Conservation (phyloP, 805 yeast genomes). For the Barnettozyma wickerhamii region DNA sequence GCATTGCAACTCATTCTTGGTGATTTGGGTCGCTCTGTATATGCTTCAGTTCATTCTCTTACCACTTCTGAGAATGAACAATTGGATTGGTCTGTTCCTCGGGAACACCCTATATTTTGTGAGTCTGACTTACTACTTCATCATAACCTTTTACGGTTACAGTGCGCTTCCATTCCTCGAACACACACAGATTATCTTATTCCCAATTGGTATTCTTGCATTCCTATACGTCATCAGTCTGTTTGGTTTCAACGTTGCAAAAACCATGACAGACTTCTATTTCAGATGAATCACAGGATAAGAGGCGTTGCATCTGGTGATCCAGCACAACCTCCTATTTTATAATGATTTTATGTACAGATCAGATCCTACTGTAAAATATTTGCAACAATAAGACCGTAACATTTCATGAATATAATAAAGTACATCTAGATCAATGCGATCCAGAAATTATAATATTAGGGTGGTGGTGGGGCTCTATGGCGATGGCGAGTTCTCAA, state of each 20-base stretch:
- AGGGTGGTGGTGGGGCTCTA: too few species aligned
- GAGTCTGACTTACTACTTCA: conserved; percentile 70
- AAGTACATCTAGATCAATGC: too few species aligned
- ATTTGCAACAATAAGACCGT: too few species aligned
- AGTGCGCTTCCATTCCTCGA: conserved; percentile 65
- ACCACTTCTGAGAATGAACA: conserved; percentile 64
- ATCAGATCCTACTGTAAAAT: not conserved
- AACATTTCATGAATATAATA: too few species aligned
- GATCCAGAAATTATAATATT: too few species aligned
- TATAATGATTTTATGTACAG: not conserved
- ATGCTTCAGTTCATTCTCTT: conserved; percentile 68
- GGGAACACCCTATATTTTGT: conserved; percentile 78
- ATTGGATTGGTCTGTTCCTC: conserved; percentile 61
- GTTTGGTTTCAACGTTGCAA: conserved; percentile 71
- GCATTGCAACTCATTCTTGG: conserved; percentile 85
- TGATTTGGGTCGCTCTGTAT: conserved; percentile 74
- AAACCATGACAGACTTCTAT: conserved; percentile 44
- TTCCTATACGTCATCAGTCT: conserved; percentile 56
- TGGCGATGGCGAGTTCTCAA: conserved; percentile 35
- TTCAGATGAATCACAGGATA: conserved; percentile 14
- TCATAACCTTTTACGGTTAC: conserved; percentile 87
- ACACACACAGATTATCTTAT: conserved; percentile 55
- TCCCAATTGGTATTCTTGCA: conserved; percentile 60
- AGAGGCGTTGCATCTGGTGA: not conserved
- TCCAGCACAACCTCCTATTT: not conserved